Conservation (phyloP, 371 early-diverging fungal genomes). For the Syncephalastrum racemosum region DNA sequence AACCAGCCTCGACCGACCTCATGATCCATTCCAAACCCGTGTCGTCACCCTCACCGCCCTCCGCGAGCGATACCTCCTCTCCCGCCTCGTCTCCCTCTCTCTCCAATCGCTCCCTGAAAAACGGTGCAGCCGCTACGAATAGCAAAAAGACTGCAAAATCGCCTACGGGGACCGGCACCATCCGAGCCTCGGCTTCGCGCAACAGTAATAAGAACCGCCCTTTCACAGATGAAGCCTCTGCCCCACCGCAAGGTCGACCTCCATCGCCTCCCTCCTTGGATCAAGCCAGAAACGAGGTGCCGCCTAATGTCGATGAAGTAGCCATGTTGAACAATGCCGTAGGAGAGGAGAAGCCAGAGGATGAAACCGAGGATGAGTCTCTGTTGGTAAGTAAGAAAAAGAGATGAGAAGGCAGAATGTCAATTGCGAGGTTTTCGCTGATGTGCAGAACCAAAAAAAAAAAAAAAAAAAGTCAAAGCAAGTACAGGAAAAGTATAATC, state of each 20-base stretch:
- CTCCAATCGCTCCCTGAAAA: not conserved
- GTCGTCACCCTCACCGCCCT: conserved; percentile 11
- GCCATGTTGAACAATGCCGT: conserved; percentile 39
- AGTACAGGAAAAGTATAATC: conserved; percentile 62
- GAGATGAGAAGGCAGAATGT: not conserved
- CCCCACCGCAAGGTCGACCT: not conserved
- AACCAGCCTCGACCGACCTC: not conserved
- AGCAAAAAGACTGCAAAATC: too few relatives aligned
- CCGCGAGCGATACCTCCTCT: conserved; percentile 6
- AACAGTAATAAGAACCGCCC: too few relatives aligned
- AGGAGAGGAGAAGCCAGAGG: conserved; percentile 3
- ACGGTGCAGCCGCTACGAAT: too few relatives aligned
- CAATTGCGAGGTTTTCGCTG: conserved; percentile 1
- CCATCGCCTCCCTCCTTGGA: conserved; percentile 17
- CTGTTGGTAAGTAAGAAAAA: conserved; percentile 16
- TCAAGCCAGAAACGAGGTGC: conserved; percentile 9
- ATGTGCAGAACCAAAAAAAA: conserved; percentile 14
- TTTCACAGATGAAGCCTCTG: too few relatives aligned
- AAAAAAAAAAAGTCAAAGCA: conserved; percentile 41
- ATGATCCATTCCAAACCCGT: conserved; percentile 7
- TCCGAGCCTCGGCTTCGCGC: too few relatives aligned
- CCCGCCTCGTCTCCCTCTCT: conserved; percentile 11
- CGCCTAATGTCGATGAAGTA: conserved; percentile 52
- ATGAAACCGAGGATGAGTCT: conserved; percentile 5
- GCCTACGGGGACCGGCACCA: too few relatives aligned